A percentile compares a stretch with the other conserved stretches of the same genome.
Evolutionary conservation across 164 flowering plant genomes (phyloP).

Genomic region (Magnolia kwangsiensis): DNA sequence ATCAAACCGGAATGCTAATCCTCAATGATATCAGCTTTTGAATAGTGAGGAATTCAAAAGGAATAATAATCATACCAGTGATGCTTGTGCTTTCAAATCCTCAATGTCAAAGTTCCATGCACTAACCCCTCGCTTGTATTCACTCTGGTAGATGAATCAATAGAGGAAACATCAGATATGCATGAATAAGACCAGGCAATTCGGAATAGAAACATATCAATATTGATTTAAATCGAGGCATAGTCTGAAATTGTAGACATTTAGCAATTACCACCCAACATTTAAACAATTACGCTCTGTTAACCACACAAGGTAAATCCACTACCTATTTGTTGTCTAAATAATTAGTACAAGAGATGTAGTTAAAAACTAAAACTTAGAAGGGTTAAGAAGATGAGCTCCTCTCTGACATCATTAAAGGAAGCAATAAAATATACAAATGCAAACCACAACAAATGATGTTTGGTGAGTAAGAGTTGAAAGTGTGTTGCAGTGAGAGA

Average conservation of each 20-base stretch:
- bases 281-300: background rate
- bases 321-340: background rate
- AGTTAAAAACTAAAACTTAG: background rate
- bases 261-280: background rate
- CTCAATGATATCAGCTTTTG: background rate
- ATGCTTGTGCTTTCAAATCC: constrained; percentile 92
- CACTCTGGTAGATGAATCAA: constrained; percentile 49
- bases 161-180: background rate
- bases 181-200: background rate
- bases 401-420: background rate
- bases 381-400: background rate
- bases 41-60: background rate
- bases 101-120: constrained; percentile 98
- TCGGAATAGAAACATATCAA: background rate
- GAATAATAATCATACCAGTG: constrained; percentile 51
- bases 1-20: background rate
- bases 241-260: no score
- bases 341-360: background rate
- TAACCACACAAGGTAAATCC: background rate
- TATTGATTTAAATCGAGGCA: no score
- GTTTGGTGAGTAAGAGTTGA: no score
- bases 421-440: no score
- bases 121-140: constrained; percentile 98
- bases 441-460: no score
- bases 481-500: no score